Evolutionary conservation across 768 basidiomycete species (phyloP), one percentile per base, ranked within the genome.

Genomic region (Saitozyma sp.): DNA sequence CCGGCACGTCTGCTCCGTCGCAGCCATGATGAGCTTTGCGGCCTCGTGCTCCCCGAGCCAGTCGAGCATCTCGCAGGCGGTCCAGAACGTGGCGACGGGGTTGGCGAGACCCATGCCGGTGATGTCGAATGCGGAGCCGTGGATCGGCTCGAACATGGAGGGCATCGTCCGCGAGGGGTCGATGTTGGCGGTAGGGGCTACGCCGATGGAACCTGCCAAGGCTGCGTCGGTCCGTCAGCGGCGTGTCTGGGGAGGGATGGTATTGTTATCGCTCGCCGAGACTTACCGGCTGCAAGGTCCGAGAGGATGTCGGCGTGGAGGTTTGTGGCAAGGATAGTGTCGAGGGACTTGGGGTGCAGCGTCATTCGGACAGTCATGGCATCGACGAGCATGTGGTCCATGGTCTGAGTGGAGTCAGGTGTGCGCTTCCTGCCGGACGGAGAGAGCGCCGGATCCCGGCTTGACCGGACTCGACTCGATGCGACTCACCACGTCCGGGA

Each of bases 81-180:
- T 76, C 85, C 84, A 85, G 59, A 86, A 84, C 74, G 84, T 84
- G 6, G 82, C 85, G 17, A 86, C 78, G 1, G 85, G 85, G 65
- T 85, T 86, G 1, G 85, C 83, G 45, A 85, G 82, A 0, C 83
- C 83, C 69, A 80, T 82, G 16, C 85, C 84, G 10, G 82, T 83
- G 61, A 86, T 86, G 69, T 86, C 85, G 13, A 84, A 84, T 1
- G 85, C 85, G 38, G 84, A 83, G 13, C 85, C 85, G 64, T 85
- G 85, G 10, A 85, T 83, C 7, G 85, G 84, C 66, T 85, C 84
- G 63, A 85, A 85, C 64, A 85, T 71, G 53, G 83, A 83, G 0
- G 84, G 84, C 64, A 80, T 77, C 49, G 78, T 77, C 51, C 81
- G 73, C 2, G 79, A 80, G 3, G 80, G 81, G 63, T 85, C 84